phyloP scores from a whole-genome alignment of 495 filamentous ascomycete genomes.

The Xylaria scruposa region DNA sequence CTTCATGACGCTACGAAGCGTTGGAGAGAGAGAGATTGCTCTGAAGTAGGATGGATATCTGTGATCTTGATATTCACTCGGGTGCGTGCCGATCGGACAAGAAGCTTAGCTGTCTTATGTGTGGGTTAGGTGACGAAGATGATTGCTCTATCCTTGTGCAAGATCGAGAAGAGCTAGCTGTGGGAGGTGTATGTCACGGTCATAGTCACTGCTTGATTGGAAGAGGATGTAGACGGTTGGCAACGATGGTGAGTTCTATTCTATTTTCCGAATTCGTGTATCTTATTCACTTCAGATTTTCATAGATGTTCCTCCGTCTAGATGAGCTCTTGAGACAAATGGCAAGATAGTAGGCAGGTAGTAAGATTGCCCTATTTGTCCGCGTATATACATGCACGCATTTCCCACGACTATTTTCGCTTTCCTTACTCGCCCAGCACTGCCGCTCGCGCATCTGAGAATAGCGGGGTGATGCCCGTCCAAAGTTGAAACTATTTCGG shows the following conservation, averaged over 20 bases:
- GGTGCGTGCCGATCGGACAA: neutral
- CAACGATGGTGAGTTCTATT: neutral
- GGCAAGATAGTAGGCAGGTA: neutral
- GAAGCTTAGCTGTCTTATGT: neutral
- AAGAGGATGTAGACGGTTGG: neutral
- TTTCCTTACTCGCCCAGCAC: constrained; percentile 46
- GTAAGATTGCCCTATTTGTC: neutral
- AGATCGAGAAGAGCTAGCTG: neutral
- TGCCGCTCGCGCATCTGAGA: constrained; percentile 64
- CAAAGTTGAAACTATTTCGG: constrained; percentile 69
- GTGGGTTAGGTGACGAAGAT: neutral
- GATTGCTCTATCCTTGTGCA: neutral
- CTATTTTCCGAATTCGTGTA: neutral
- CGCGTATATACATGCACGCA: neutral
- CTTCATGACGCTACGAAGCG: neutral
- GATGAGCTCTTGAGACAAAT: neutral
- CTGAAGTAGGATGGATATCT: no score
- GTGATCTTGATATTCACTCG: no score
- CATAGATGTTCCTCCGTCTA: neutral
- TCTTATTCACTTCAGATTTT: neutral
- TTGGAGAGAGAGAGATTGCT: neutral
- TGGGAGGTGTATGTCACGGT: neutral
- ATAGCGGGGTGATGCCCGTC: constrained; percentile 78
- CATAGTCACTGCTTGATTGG: neutral
- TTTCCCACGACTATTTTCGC: neutral